Conservation (phyloP, 169 alveolate genomes). For the Babesia sp. region DNA sequence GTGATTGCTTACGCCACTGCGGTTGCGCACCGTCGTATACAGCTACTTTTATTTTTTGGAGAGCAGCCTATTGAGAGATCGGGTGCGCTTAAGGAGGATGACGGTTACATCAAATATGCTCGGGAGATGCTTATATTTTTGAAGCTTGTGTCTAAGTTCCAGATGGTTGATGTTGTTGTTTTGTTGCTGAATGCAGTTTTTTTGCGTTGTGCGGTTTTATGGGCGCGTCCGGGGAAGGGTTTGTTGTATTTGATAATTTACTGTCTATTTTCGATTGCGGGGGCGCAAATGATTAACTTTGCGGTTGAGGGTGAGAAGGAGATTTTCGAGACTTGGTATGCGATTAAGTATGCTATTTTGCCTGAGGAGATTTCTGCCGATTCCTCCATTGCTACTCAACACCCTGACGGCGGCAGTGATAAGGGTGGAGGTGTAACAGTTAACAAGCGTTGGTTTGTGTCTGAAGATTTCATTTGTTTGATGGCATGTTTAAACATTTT, state of each 20-base stretch:
- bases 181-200: conserved; percentile 47
- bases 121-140: conserved; percentile 54
- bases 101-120: conserved; percentile 53
- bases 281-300: conserved; percentile 64
- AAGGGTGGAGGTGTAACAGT: not conserved
- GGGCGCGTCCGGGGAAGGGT: conserved; percentile 62
- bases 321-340: conserved; percentile 64
- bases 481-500: conserved; percentile 45
- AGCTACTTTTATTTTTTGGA: conserved; percentile 44
- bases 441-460: conserved; percentile 49
- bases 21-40: conserved; percentile 39
- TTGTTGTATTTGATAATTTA: conserved; percentile 43
- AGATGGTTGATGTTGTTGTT: conserved; percentile 60
- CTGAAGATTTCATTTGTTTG: conserved; percentile 54
- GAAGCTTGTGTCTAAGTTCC: conserved; percentile 65
- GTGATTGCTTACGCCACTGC: conserved; percentile 24
- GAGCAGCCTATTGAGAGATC: conserved; percentile 29
- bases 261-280: conserved; percentile 57
- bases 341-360: conserved; percentile 39
- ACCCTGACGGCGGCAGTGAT: not conserved
- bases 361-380: conserved; percentile 15
- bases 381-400: not conserved
- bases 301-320: conserved; percentile 66
- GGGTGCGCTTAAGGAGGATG: conserved; percentile 45
- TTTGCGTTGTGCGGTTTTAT: conserved; percentile 47